These are phyloP conservation scores for Puccinia hordei DNA, from an alignment of 1,284 basidiomycete genomes.

Conservation along the genomic window DNA sequence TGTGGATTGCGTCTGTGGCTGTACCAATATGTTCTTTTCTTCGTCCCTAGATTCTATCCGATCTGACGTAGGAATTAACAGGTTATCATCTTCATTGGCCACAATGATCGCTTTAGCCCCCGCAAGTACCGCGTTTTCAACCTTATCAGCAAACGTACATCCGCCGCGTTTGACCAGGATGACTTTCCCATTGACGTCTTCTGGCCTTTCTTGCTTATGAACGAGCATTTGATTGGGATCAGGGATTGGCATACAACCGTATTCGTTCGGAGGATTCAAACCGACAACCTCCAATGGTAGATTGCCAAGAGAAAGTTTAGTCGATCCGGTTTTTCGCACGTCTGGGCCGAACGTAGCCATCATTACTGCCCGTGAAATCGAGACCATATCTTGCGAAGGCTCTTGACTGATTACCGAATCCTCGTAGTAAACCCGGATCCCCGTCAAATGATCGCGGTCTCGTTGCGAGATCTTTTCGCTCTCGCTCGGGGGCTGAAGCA, in stretches of 20 bases:
- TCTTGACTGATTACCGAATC: background rate
- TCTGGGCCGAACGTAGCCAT: conserved; percentile 44
- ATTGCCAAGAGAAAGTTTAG: background rate
- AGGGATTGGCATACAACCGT: conserved; percentile 22
- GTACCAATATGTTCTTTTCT: background rate
- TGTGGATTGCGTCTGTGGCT: background rate
- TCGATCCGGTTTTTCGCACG: background rate
- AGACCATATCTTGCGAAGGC: background rate
- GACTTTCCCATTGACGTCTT: conserved; percentile 28
- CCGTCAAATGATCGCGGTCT: conserved; percentile 41
- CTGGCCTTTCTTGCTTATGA: background rate
- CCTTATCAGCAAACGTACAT: conserved; percentile 42
- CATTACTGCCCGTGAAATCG: conserved; percentile 37
- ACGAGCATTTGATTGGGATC: background rate
- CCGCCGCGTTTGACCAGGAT: conserved; percentile 24
- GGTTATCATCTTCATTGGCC: conserved; percentile 12
- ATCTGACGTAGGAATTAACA: conserved; percentile 39
- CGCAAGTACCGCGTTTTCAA: background rate
- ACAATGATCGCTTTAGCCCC: conserved; percentile 21
- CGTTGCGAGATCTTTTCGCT: background rate
- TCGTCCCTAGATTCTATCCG: background rate
- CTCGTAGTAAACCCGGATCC: conserved; percentile 12
- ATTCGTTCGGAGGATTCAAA: conserved; percentile 8
- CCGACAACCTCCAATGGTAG: background rate
- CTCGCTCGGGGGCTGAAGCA: conserved; percentile 4